phyloP scores from a whole-genome alignment of 768 basidiomycete genomes.

The Agaricus blazei region DNA sequence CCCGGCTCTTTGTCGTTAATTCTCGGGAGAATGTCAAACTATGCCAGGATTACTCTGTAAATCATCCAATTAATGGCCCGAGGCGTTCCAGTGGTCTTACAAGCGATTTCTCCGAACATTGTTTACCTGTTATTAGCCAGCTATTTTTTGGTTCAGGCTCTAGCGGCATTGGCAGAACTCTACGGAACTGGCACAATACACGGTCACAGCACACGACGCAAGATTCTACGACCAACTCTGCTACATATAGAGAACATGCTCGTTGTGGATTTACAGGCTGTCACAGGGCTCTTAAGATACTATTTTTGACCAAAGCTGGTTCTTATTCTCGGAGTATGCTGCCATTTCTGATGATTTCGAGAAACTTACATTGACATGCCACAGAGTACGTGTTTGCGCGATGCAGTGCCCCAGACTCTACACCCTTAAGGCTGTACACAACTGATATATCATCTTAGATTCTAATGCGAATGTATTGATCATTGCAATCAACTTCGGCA shows the following conservation, averaged over 20 bases:
- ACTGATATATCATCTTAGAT: no score
- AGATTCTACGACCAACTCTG: background rate
- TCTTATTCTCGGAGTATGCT: constrained; percentile 8
- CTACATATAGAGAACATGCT: background rate
- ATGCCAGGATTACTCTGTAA: constrained; percentile 3
- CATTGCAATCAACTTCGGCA: no score
- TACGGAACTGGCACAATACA: constrained; percentile 9
- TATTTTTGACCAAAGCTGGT: constrained; percentile 8
- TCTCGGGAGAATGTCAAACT: constrained; percentile 9
- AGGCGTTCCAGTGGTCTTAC: constrained; percentile 9
- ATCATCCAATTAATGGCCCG: constrained; percentile 10
- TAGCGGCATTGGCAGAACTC: constrained; percentile 11
- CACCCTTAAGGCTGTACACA: constrained; percentile 10
- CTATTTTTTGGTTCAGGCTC: constrained; percentile 9
- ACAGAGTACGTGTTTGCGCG: background rate
- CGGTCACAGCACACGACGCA: constrained; percentile 4
- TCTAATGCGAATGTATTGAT: no score
- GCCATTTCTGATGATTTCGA: constrained; percentile 9
- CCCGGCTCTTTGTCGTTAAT: constrained; percentile 16
- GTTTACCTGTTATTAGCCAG: constrained; percentile 8
- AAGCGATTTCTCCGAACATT: constrained; percentile 10
- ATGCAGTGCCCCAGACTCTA: background rate
- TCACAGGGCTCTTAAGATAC: constrained; percentile 8
- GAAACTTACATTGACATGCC: constrained; percentile 16
- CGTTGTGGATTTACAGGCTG: constrained; percentile 8